Evolutionary conservation across 139 green algal genomes (phyloP).

Genomic region (Tetraselmis chui): DNA sequence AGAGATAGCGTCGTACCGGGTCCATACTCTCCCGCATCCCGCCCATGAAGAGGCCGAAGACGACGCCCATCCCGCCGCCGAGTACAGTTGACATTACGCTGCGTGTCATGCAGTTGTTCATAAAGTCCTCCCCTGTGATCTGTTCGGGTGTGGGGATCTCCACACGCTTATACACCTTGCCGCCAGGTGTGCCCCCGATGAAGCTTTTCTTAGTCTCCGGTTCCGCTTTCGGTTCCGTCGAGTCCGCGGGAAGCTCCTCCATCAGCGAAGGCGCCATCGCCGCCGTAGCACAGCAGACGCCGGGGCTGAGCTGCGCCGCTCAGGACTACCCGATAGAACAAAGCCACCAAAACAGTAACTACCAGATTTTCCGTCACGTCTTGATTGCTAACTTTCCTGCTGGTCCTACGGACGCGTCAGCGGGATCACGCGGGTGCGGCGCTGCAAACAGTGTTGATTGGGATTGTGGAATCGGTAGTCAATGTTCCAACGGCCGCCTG

Average conservation of each 20-base stretch:
- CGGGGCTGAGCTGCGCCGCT: too few relatives aligned
- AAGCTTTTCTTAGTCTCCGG: neutral
- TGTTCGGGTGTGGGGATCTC: conserved; percentile 55
- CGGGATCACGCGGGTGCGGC: too few relatives aligned
- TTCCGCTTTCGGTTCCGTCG: neutral
- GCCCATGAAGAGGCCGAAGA: conserved; percentile 82
- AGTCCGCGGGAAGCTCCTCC: neutral
- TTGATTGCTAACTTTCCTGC: too few relatives aligned
- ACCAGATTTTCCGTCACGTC: too few relatives aligned
- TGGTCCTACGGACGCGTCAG: too few relatives aligned
- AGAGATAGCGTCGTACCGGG: neutral
- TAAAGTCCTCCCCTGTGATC: conserved; percentile 70
- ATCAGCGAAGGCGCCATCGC: too few relatives aligned
- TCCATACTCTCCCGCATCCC: conserved; percentile 42
- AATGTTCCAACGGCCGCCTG: too few relatives aligned
- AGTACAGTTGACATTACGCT: conserved; percentile 67
- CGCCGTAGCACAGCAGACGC: too few relatives aligned
- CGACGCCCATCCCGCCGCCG: conserved; percentile 59
- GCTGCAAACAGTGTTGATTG: too few relatives aligned
- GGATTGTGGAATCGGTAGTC: too few relatives aligned
- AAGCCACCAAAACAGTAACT: too few relatives aligned
- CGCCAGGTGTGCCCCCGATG: neutral
- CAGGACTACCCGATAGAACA: too few relatives aligned
- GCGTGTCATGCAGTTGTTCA: conserved; percentile 89
- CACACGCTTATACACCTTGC: conserved; percentile 34